phyloP scores from a whole-genome alignment of 768 basidiomycete species.

The Tricholoma matsutake region DNA sequence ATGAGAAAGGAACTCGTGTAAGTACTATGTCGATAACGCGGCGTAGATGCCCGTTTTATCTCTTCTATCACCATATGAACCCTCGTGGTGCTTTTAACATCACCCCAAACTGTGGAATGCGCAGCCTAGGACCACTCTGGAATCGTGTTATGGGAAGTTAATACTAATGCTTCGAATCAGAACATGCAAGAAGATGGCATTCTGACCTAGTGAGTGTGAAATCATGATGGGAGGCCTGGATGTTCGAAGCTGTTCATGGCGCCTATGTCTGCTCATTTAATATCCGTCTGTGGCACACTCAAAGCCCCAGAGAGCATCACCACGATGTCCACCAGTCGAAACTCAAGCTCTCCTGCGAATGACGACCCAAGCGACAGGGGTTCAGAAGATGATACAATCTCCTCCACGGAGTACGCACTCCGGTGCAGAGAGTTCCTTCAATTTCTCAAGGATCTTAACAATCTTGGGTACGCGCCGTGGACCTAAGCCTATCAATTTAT shows the following conservation, averaged over 20 bases:
- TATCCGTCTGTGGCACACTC: background rate
- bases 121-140: constrained; percentile 34
- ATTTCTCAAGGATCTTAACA: constrained; percentile 35
- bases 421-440: constrained; percentile 37
- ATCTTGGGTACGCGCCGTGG: constrained; percentile 32
- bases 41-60: too few species aligned
- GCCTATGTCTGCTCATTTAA: background rate
- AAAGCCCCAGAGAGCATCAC: background rate
- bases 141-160: constrained; percentile 53
- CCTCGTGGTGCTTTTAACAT: background rate
- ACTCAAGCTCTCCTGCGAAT: background rate
- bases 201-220: background rate
- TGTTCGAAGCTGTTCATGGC: background rate
- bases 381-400: background rate
- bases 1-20: too few species aligned
- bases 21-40: too few species aligned
- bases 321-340: background rate
- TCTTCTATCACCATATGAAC: background rate
- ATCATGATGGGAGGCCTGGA: background rate
- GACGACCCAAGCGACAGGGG: background rate
- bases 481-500: background rate
- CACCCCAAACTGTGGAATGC: too few species aligned
- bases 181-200: background rate
- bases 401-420: constrained; percentile 18
- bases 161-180: constrained; percentile 30